phyloP scores from a whole-genome alignment of 2,329 filamentous ascomycete genomes.

The Berkeleyomyces rouxiae region DNA sequence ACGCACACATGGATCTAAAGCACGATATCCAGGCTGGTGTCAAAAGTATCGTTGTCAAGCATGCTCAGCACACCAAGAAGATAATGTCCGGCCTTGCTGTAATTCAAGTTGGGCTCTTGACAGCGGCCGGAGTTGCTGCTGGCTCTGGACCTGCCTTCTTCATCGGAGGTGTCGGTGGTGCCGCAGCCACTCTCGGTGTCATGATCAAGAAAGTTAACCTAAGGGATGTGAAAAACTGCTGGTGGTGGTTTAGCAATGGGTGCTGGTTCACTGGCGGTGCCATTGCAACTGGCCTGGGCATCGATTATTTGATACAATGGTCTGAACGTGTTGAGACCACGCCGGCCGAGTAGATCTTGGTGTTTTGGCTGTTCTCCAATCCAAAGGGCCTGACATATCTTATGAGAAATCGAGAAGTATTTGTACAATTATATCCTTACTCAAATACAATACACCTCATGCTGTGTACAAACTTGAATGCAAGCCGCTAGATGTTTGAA shows the following conservation, averaged over 20 bases:
- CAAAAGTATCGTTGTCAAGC: conserved; percentile 71
- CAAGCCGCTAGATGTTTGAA: neutral
- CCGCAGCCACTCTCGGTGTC: conserved; percentile 39
- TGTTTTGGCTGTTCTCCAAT: neutral
- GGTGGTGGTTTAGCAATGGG: conserved; percentile 63
- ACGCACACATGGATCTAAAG: conserved; percentile 80
- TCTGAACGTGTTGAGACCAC: neutral
- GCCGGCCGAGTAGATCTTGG: conserved; percentile 3
- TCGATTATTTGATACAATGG: conserved; percentile 39
- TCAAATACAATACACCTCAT: neutral
- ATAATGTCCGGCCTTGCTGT: conserved; percentile 55
- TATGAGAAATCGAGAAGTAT: conserved; percentile 1
- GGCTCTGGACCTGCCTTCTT: conserved; percentile 57
- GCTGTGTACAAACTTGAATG: neutral
- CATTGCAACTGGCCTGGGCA: conserved; percentile 40
- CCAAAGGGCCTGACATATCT: neutral
- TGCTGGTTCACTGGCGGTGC: conserved; percentile 51
- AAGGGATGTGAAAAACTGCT: conserved; percentile 49
- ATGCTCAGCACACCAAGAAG: conserved; percentile 60
- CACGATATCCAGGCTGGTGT: conserved; percentile 77
- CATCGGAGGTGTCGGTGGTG: conserved; percentile 48
- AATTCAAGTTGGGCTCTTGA: conserved; percentile 52
- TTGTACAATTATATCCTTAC: conserved; percentile 4
- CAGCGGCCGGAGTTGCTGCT: conserved; percentile 48
- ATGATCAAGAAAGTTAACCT: conserved; percentile 55